Conservation (phyloP, 2,329 filamentous ascomycete species). For the Calonectria hongkongensis region DNA sequence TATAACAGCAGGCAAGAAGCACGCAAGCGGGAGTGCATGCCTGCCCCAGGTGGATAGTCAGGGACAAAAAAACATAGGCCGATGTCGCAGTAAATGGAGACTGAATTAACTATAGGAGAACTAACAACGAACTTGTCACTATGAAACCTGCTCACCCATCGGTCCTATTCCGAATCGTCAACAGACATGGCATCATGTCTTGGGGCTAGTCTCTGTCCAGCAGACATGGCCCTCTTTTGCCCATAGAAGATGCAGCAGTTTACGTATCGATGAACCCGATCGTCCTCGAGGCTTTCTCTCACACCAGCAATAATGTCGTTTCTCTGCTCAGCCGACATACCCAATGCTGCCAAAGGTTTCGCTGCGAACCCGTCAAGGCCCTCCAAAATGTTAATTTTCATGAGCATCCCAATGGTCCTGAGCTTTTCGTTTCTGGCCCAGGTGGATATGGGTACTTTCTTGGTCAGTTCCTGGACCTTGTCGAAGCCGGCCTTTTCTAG, state of each 20-base stretch:
- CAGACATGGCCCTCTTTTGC: conserved; percentile 59
- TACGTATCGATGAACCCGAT: conserved; percentile 64
- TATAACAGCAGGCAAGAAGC: conserved; percentile 10
- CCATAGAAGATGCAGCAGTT: conserved; percentile 65
- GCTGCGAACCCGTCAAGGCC: conserved; percentile 64
- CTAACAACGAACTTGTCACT: background rate
- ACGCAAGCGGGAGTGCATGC: conserved; percentile 1
- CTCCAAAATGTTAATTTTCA: conserved; percentile 64
- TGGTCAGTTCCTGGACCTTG: conserved; percentile 64
- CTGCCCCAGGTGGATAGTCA: background rate
- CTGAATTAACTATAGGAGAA: background rate
- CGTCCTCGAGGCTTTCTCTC: conserved; percentile 59
- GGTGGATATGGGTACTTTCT: conserved; percentile 67
- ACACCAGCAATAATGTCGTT: conserved; percentile 57
- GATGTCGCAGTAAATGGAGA: conserved; percentile 5
- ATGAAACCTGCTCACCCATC: conserved; percentile 14
- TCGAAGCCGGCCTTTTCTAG: conserved; percentile 66
- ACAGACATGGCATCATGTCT: background rate
- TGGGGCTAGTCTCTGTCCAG: background rate
- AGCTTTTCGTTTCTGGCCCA: conserved; percentile 65
- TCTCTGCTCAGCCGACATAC: conserved; percentile 59
- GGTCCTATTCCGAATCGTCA: conserved; percentile 13
- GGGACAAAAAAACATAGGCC: background rate
- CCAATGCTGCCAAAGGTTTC: conserved; percentile 64
- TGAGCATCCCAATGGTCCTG: conserved; percentile 66